These are phyloP conservation scores for Periconia digitata DNA, from an alignment of 2,329 filamentous ascomycete species.

Conservation along the genomic window DNA sequence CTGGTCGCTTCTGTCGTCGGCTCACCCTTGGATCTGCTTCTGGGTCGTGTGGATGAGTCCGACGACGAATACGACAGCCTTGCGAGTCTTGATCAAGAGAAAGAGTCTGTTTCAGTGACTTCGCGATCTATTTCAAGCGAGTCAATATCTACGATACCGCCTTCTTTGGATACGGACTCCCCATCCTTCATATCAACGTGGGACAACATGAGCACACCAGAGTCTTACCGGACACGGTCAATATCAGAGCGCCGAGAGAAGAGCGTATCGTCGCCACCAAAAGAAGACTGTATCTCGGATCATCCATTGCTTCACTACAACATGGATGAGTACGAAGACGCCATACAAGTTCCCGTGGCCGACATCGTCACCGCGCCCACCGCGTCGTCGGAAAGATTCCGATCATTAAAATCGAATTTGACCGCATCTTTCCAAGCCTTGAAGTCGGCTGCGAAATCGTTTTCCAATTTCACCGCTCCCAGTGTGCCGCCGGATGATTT, in stretches of 20 bases:
- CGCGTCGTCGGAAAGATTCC: conserved; percentile 39
- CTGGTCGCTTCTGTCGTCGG: conserved; percentile 44
- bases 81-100: conserved; percentile 49
- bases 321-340: conserved; percentile 35
- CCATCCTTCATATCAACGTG: conserved; percentile 49
- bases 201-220: conserved; percentile 39
- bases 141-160: conserved; percentile 55
- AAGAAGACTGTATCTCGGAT: conserved; percentile 57
- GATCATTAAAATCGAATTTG: conserved; percentile 64
- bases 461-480: conserved; percentile 60
- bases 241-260: conserved; percentile 47
- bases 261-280: conserved; percentile 49
- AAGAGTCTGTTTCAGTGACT: conserved; percentile 44
- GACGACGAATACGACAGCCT: conserved; percentile 44
- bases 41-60: conserved; percentile 56
- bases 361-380: conserved; percentile 23
- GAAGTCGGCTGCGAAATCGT: conserved; percentile 62
- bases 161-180: conserved; percentile 49
- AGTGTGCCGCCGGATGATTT: conserved; percentile 60
- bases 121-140: conserved; percentile 58
- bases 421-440: conserved; percentile 64
- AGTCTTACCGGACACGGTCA: conserved; percentile 31
- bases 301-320: conserved; percentile 57
- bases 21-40: conserved; percentile 56
- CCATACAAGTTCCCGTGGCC: conserved; percentile 32